Conservation (phyloP, 1,139 yeast genomes). For the Eremothecium gossypii region DNA sequence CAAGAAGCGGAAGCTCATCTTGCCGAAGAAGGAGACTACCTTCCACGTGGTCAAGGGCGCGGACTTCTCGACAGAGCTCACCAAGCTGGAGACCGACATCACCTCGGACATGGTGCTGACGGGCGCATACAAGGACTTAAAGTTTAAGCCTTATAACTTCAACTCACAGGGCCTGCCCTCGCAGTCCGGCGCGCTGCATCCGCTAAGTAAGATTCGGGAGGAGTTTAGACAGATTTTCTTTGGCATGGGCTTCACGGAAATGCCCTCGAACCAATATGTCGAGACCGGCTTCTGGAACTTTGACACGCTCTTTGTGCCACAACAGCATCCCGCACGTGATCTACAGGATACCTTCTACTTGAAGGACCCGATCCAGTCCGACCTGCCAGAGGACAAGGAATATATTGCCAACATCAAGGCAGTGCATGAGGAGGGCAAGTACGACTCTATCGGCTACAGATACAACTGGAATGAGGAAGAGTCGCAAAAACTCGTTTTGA, state of each 20-base stretch:
- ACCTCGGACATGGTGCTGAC: constrained; percentile 82
- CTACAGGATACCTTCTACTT: constrained; percentile 95
- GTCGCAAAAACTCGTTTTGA: constrained; percentile 79
- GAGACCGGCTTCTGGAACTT: constrained; percentile 99
- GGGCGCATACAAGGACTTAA: constrained; percentile 74
- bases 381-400: constrained; percentile 66
- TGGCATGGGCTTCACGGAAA: constrained; percentile 95
- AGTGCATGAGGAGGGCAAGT: constrained; percentile 86
- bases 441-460: constrained; percentile 94
- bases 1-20: constrained; percentile 85
- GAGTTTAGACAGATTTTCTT: constrained; percentile 97
- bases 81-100: constrained; percentile 81
- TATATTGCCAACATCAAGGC: constrained; percentile 71
- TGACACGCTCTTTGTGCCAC: constrained; percentile 93
- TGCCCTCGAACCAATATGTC: constrained; percentile 97
- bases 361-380: constrained; percentile 80
- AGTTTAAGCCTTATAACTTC: constrained; percentile 93
- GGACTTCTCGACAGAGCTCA: constrained; percentile 73
- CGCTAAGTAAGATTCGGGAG: constrained; percentile 90
- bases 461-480: constrained; percentile 95
- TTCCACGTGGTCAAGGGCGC: constrained; percentile 72
- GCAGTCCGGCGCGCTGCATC: constrained; percentile 88
- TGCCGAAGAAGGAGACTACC: constrained; percentile 63
- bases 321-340: constrained; percentile 99
- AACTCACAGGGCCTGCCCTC: constrained; percentile 89